Evolutionary conservation across 1,139 yeast species (phyloP), one percentile per base, ranked within the genome.

Genomic region (Magnusiomyces clavatus): DNA sequence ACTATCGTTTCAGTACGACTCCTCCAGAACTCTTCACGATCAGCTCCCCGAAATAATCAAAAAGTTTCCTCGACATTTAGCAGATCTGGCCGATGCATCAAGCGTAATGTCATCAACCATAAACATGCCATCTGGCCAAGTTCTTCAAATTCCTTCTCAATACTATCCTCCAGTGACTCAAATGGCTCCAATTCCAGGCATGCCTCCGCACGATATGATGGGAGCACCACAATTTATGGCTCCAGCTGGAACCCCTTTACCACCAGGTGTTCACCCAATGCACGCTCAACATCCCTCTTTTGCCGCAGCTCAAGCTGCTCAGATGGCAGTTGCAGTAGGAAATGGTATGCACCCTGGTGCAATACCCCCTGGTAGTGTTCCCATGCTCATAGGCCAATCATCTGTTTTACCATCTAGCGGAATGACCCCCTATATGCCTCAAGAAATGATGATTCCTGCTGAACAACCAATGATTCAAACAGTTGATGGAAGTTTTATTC

Each of bases 1-100:
- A 10, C 57, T 69, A 40, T 67, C 72, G 11, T 70, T 72, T 59
- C 62, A 58, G 46, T 72, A 66, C 51, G 72, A 72, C 53, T 64
- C 68, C 12, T 53, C 64, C 14, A 65, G 67, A 56, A 61, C 71
- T 13, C 63, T 71, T n/a, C 66, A 62, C 43, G 73, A 70, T 50
- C 75, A 71, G 57, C 64, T 70, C 38, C 54, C 60, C 36, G 63
- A 61, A 24, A 61, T 63, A 37, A 59, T 66, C 35, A 64, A 62
- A 13, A 61, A 59, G 41, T 57, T 66, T 44, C 67, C 69, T 1
- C 57, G 60, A 45, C 66, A 64, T 16, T 51, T 64, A 45, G 69
- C 68, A 12, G 69, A 64, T 16, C 60, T 66, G 43, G 68, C 66
- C 14, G 67, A 65, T 52, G 68, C 67, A 2, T 60, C 68, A 10